Evolutionary conservation across 805 yeast genomes (phyloP).

Genomic region (Starmerella roubikii): DNA sequence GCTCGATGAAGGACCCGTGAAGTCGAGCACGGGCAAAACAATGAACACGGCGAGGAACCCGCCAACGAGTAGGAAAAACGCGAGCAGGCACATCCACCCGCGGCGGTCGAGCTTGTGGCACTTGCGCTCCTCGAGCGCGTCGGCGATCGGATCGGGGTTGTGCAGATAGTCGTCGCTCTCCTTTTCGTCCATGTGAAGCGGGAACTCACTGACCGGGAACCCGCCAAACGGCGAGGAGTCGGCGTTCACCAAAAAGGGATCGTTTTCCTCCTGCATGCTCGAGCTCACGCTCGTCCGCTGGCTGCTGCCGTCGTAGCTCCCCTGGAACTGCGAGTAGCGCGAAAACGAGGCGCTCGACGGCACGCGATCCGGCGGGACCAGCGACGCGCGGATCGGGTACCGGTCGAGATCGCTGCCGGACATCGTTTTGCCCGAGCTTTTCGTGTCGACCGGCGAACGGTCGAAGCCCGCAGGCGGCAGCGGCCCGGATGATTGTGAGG

Average conservation of each 20-base stretch:
- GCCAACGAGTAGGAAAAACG: conserved; percentile 39
- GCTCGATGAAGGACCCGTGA: conserved; percentile 46
- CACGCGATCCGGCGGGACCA: conserved; percentile 10
- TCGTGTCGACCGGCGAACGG: background rate
- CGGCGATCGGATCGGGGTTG: conserved; percentile 90
- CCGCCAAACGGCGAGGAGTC: conserved; percentile 78
- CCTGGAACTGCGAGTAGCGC: conserved; percentile 13
- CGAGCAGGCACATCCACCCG: conserved; percentile 25
- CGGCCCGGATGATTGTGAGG: conserved; percentile 7
- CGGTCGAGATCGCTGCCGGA: conserved; percentile 26
- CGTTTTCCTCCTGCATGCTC: conserved; percentile 17
- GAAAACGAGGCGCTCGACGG: conserved; percentile 14
- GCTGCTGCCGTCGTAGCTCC: conserved; percentile 9
- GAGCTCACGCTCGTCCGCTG: conserved; percentile 15
- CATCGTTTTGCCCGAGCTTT: conserved; percentile 3
- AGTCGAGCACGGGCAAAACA: conserved; percentile 72
- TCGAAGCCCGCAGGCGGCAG: conserved; percentile 1
- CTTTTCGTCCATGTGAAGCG: conserved; percentile 79
- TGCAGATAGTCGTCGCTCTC: conserved; percentile 92
- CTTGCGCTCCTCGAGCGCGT: conserved; percentile 56
- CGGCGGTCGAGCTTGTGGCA: conserved; percentile 28
- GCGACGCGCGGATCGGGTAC: conserved; percentile 24
- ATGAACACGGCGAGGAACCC: conserved; percentile 61
- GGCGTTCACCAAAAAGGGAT: conserved; percentile 24
- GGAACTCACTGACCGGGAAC: conserved; percentile 85